A percentile compares a stretch with the other conserved stretches of the same genome.
These are phyloP conservation scores for Polyporus tsugae DNA, from an alignment of 1,284 basidiomycete species.

Conservation along the genomic window DNA sequence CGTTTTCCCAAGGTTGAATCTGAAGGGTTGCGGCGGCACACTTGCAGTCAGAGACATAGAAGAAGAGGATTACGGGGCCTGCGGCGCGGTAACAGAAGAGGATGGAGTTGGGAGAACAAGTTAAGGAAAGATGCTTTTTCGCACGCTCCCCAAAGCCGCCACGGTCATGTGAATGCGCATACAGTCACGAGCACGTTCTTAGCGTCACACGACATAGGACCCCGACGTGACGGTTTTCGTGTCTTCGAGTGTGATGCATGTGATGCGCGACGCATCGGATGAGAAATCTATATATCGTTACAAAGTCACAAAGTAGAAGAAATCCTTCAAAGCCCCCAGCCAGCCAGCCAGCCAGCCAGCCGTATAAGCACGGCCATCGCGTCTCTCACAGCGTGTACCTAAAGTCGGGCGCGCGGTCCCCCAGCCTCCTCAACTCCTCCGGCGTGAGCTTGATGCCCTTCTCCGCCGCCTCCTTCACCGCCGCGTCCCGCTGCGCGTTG, in stretches of 20 bases:
- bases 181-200: neutral
- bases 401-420: slow-evolving; percentile 72
- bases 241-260: too few species aligned
- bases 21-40: too few species aligned
- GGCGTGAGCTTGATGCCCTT: slow-evolving; percentile 24
- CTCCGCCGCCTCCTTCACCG: slow-evolving; percentile 30
- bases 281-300: neutral
- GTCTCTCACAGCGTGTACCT: slow-evolving; percentile 59
- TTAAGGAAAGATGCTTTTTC: neutral
- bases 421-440: slow-evolving; percentile 48
- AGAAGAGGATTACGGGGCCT: too few species aligned
- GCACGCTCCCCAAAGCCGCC: neutral
- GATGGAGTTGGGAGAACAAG: too few species aligned
- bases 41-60: too few species aligned
- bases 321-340: neutral
- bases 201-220: too few species aligned
- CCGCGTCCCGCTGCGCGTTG: slow-evolving; percentile 51
- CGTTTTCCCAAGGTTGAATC: too few species aligned
- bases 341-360: neutral
- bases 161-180: neutral
- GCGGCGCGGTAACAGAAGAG: too few species aligned
- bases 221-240: neutral
- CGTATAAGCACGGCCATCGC: neutral
- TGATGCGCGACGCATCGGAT: neutral
- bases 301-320: neutral